phyloP scores from a whole-genome alignment of 129 eudicot species.

The Helianthus tuberosus region DNA sequence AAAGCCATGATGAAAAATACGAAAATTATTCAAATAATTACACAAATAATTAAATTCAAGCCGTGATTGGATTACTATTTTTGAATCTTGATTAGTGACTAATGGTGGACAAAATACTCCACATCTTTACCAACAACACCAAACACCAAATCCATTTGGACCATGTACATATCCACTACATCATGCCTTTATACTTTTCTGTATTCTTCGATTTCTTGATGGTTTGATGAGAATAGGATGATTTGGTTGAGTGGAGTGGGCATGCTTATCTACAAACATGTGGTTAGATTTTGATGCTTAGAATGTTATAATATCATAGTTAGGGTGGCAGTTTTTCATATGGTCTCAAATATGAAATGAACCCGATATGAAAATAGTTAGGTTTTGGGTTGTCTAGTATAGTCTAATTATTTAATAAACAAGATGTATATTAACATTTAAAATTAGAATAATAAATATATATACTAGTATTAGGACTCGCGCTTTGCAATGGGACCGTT shows the following conservation, averaged over 20 bases:
- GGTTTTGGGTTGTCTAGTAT: not conserved
- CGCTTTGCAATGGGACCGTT: too few species aligned
- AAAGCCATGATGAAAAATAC: conserved; percentile 48
- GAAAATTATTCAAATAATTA: conserved; percentile 23
- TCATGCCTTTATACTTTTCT: not conserved
- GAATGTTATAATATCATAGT: conserved; percentile 10
- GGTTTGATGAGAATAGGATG: conserved; percentile 27
- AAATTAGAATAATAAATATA: too few species aligned
- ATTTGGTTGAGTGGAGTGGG: conserved; percentile 31
- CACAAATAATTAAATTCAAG: conserved; percentile 19
- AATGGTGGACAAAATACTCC: conserved; percentile 23
- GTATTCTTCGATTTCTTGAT: conserved; percentile 19
- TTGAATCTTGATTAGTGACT: conserved; percentile 30
- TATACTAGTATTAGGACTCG: too few species aligned
- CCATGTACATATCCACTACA: conserved; percentile 13
- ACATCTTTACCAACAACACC: conserved; percentile 48
- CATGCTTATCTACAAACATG: not conserved
- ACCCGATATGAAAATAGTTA: not conserved
- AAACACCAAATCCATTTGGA: conserved; percentile 27
- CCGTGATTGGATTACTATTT: conserved; percentile 17
- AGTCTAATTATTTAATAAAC: not conserved
- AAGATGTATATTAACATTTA: too few species aligned
- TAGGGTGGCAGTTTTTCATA: not conserved
- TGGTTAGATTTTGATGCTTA: conserved; percentile 21
- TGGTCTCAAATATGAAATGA: not conserved